Percentiles rank a stretch among this genome's conserved stretches.
Evolutionary conservation across 139 green algal species (phyloP).

Genomic region (Chlamydomonas eustigma): DNA sequence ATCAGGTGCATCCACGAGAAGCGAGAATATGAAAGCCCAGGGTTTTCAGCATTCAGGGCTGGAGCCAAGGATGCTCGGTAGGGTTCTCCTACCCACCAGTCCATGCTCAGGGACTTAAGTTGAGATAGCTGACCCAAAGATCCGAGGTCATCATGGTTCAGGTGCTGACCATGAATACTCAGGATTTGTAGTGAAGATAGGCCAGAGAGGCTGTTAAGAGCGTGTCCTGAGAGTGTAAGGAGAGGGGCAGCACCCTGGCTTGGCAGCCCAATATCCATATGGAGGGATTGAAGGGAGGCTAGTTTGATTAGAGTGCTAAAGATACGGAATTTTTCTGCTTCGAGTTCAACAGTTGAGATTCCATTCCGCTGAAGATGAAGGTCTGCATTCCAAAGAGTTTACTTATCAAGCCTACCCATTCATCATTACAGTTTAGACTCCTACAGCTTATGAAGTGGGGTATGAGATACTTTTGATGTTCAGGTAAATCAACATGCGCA

Average conservation of each 20-base stretch:
- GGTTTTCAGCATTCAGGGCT: background rate
- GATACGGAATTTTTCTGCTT: background rate
- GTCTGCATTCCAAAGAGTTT: background rate
- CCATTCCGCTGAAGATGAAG: background rate
- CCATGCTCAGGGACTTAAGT: background rate
- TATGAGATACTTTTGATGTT: background rate
- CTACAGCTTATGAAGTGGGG: background rate
- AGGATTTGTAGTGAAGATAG: background rate
- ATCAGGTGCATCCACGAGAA: background rate
- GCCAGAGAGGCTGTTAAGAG: background rate
- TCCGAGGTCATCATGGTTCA: background rate
- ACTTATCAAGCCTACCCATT: background rate
- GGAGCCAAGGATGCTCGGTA: no score
- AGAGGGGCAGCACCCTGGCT: background rate
- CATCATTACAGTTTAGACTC: background rate
- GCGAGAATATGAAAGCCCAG: background rate
- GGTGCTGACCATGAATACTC: background rate
- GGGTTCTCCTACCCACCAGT: background rate
- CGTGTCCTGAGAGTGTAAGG: background rate
- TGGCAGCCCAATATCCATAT: background rate
- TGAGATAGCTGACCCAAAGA: background rate
- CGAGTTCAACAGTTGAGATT: background rate
- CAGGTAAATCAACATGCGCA: background rate
- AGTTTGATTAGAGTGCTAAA: background rate
- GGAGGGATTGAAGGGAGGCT: background rate